These are phyloP conservation scores for Jacaranda mimosifolia DNA, from an alignment of 257 asterid genomes.

Conservation along the genomic window DNA sequence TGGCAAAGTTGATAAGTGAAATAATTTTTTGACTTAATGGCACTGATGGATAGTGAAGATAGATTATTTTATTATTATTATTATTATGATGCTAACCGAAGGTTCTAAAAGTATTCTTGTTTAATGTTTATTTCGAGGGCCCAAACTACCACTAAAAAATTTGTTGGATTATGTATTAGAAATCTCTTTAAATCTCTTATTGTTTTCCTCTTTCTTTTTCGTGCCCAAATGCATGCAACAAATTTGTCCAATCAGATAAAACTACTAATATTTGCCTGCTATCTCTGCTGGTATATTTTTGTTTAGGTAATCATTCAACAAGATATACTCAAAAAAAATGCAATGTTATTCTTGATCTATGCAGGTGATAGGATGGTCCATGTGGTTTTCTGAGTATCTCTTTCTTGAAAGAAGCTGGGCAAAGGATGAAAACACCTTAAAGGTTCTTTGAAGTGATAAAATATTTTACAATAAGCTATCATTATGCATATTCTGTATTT, in stretches of 20 bases:
- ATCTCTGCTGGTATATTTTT: slow-evolving; percentile 8
- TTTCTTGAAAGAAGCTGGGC: slow-evolving; percentile 99
- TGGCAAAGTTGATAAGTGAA: slow-evolving; percentile 1
- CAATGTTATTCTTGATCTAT: slow-evolving; percentile 28
- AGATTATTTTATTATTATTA: too few relatives aligned
- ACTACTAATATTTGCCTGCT: slow-evolving; percentile 1
- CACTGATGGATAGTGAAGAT: neutral
- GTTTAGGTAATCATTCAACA: slow-evolving; percentile 27
- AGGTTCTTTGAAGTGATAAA: slow-evolving; percentile 53
- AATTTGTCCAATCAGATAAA: slow-evolving; percentile 4
- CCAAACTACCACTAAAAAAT: neutral
- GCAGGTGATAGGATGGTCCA: slow-evolving; percentile 99
- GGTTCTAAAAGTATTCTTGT: neutral
- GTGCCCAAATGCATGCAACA: neutral
- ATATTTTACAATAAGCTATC: slow-evolving; percentile 27
- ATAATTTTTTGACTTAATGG: neutral
- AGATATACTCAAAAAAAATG: slow-evolving; percentile 19
- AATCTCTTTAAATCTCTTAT: neutral
- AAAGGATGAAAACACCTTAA: slow-evolving; percentile 82
- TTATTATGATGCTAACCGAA: slow-evolving; percentile 4
- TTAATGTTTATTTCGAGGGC: neutral
- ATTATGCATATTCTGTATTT: slow-evolving; percentile 1
- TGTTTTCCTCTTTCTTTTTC: neutral
- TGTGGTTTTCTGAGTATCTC: slow-evolving; percentile 97
- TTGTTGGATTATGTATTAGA: neutral